Evolutionary conservation across 2,329 filamentous ascomycete genomes (phyloP), one percentile per base, ranked within the genome.

Genomic region (Penicillium sp.): DNA sequence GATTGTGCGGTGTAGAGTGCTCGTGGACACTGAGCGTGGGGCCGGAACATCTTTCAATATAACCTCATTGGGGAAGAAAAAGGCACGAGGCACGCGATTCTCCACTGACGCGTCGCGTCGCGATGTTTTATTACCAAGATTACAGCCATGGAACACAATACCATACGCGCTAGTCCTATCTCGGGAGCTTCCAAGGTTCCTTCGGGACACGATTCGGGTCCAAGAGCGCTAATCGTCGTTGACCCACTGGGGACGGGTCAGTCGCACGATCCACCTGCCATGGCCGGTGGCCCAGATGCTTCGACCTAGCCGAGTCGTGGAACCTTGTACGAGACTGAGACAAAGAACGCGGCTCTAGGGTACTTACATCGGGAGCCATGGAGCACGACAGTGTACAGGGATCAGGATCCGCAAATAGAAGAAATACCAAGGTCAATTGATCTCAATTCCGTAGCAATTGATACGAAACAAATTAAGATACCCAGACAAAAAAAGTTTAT

Each of bases 1-100:
- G 33, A 55, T 55, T 55, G 52, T 55, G 52, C 52, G 52, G 52
- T 55, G 52, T 49, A 55, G 52, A 33, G 14, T 21, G 48, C 24
- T 16, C 51, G 43, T 31, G 14, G 37, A 29, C 31, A 22, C 10
- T 13, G 21, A 44, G 27, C 43, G 45, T 48, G 45, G 52, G 52
- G 52, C 45, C 52, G 24, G 35, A 29, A 44, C 22, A 27, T 16
- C 24, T 13, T 35, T 24, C 52, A 55, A 55, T 55, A 55, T 55
- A 55, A 55, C 52, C 41, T 26, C 27, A 43, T 55, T 49, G 46
- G 52, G 52, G 35, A 48, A 54, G 26, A 21, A 16, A 14, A 21
- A 47, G 51, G 41, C 44, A 48, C 52, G 33, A 33, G 45, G 24
- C n/a, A 37, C 50, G 50, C 43, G 26, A 13, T 29, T 41, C 45